Evolutionary conservation across 257 asterid species (phyloP), one percentile per base, ranked within the genome.

Genomic region (Buddleja alternifolia): DNA sequence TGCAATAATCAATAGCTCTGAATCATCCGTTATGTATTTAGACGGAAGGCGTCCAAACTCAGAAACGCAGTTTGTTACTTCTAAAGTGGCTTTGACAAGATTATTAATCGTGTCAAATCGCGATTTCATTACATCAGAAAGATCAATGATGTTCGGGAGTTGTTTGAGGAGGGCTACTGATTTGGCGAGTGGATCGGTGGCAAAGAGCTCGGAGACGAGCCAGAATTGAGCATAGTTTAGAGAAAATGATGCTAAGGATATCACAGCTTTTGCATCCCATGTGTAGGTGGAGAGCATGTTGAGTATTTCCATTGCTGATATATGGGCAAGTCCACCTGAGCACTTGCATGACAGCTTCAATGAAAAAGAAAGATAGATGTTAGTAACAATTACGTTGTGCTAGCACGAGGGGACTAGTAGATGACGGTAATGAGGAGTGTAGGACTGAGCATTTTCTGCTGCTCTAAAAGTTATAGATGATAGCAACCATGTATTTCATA

Each of bases 211-310:
- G 1, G 89, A 84, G 36, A 86, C 67, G 12, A 89, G 92, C 98
- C 96, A 89, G 76, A 87, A 87, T 51, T 89, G 94, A 42, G 89
- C 98, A 48, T 84, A 89, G 81, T 77, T 80, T 7, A 83, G 74
- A 0, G 90, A 76, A 74, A 89, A 87, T 3, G 96, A 67, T 11
- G 95, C 81, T 20, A 89, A 15, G 11, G 94, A 77, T 61, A 88
- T 15, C 34, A 81, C 94, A 0, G 84, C 83, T 75, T 92, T 92
- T 15, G 94, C 95, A 37, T 83, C 95, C 96, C 96, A 92, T 9
- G 79, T 21, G 71, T 89, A 83, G 85, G 72, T 73, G 6, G 96
- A 80, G 6, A 92, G 83, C 72, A 75, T 41, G 62, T 63, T 77
- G 55, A 92, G 83, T 24, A 89, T 80, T 39, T 85, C 84, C 78